Evolutionary conservation across 2,329 filamentous ascomycete genomes (phyloP), one percentile per base, ranked within the genome.

Genomic region (Cordyceps cicadae): DNA sequence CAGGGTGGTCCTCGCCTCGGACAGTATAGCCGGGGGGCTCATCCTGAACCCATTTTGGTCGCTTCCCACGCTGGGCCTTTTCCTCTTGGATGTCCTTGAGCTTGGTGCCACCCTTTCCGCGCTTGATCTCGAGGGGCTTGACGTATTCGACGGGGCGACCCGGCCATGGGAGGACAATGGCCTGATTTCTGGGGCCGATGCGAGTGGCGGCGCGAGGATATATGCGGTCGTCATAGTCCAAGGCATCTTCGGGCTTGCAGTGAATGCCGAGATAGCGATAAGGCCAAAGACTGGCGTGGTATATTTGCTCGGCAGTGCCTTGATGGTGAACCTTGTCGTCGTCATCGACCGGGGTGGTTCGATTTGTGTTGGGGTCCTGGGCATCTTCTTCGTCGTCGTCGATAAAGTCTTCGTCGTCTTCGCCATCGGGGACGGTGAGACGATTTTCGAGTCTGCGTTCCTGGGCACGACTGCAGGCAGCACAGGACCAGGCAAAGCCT

Each of bases 401-500:
- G 62, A 81, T 71, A 34, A 76, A 66, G 65, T 87, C 85, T 32
- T 87, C 85, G 58, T 88, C 85, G 17, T 88, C 85, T n/a, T 69
- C 76, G 54, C 92, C 78, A n/a, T 92, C 90, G 24, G 53, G 53
- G 50, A 84, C 90, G 0, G 92, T 96, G 70, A 95, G 88, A 62
- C 92, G 87, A 62, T 92, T 91, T 77, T 97, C 92, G 32, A 97
- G 79, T 73, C 90, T 95, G 67, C 90, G 87, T 74, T 97, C 94
- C 71, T 96, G 92, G n/a, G 91, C 92, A 68, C 93, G 87, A 73
- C 92, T 97, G 75, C 94, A 99, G 62, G 93, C 89, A 59, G 90
- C 94, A 74, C 94, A 99, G 34, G 94, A 93, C 94, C 94, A 99
- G 5, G 92, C 94, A 75, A 99, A 99, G 45, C 94, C 94, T 74